Evolutionary conservation across 768 basidiomycete genomes (phyloP), one percentile per base, ranked within the genome.

Genomic region (Mycena indigotica): DNA sequence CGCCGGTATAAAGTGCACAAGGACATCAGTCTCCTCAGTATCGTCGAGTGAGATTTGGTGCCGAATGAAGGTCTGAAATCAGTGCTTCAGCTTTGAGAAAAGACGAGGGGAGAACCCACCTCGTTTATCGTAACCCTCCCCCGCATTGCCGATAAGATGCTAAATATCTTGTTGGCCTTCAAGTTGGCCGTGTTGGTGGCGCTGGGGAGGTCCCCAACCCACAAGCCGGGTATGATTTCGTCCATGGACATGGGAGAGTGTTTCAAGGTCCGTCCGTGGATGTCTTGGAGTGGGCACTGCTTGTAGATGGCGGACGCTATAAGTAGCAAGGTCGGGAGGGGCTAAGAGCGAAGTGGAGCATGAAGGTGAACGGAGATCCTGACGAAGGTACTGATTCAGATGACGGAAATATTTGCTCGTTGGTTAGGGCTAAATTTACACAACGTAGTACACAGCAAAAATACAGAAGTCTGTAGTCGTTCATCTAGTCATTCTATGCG

Each of bases 21-120:
- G 79, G 24, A 94, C 80, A 67, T 97, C 93, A 30, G 84, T 84
- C 50, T 88, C 87, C 45, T 84, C 80, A 8, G 83, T 83, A 59
- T 93, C 88, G 65, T 93, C 89, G 40, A 95, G 78, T 49, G 84
- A 80, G 58, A 96, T 86, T 66, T 94, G 91, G 66, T 85, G 85
- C 28, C 83, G 84, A 55, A 87, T 82, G 71, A 95, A 90, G 5
- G 88, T 88, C 94, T 96, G 57, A 16, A 17, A 35, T 8, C 8
- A 35, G 32, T 8, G 32, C 32, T 35, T 35, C 17, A 35, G 32
- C 17, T 35, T 35, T 35, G 32, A 35, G 13, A 29, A 26, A 28
- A n/a, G n/a, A n/a, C n/a, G n/a, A n/a, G n/a, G n/a, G n/a, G n/a
- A n/a, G n/a, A n/a, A 61, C 77, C 53, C 62, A 89, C 89, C 73